phyloP scores from a whole-genome alignment of 2,329 filamentous ascomycete species.

The Juglanconis oblonga region DNA sequence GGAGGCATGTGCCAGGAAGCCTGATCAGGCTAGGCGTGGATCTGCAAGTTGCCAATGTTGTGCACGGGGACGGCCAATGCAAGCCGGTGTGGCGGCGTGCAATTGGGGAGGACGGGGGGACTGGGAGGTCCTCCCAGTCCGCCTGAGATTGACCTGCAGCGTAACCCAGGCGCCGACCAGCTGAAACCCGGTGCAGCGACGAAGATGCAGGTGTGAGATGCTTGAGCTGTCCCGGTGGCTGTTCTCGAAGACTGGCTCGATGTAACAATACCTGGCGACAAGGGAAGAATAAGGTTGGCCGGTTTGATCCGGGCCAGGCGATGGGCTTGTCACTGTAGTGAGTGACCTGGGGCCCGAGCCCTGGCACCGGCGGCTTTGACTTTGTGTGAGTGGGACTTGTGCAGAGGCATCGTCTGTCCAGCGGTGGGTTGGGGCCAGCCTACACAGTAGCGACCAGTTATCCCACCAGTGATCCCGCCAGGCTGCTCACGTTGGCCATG shows the following conservation, averaged over 20 bases:
- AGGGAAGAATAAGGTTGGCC: not conserved
- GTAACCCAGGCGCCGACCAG: conserved; percentile 1
- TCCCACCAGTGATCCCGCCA: too few species aligned
- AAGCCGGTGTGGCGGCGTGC: not conserved
- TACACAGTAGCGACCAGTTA: too few species aligned
- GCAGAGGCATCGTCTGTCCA: too few species aligned
- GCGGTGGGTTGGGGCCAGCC: too few species aligned
- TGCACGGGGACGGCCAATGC: not conserved
- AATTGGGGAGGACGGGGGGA: not conserved
- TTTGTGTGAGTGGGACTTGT: too few species aligned
- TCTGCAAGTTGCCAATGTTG: not conserved
- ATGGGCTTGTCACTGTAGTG: not conserved
- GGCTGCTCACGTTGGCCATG: too few species aligned
- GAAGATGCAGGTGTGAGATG: conserved; percentile 3
- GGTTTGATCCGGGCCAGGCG: not conserved
- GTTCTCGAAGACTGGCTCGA: not conserved
- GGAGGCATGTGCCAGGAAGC: not conserved
- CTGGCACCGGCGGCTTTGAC: too few species aligned
- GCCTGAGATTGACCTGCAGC: not conserved
- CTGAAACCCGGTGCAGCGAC: conserved; percentile 14
- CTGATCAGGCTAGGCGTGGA: not conserved
- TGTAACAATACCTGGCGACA: not conserved
- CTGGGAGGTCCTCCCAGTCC: not conserved
- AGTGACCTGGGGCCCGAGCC: too few species aligned
- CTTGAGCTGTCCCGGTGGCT: not conserved